Base-by-base conservation (phyloP, 2,329 filamentous ascomycete genomes). In the Clonostachys rhizophaga region DNA sequence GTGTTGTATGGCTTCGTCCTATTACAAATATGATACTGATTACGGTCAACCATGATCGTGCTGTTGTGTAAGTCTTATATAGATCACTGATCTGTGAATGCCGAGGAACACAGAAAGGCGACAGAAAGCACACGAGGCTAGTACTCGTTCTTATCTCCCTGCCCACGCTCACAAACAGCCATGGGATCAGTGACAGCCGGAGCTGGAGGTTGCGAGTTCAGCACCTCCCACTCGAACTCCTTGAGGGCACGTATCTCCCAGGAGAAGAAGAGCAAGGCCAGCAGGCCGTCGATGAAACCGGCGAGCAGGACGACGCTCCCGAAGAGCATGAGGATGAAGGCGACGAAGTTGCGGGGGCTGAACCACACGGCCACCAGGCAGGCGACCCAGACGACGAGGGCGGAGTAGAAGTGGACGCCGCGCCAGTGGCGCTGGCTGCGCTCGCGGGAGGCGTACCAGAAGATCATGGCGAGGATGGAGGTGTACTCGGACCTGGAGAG, bases 171-270 rank as follows among this genome's bases (percentile, higher is more conserved):
- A 20, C 46, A 50, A 34, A 57, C 44, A 16, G 56, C 52, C 24
- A 50, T 49, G 13, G 55, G 44, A 43, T 59, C 55, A 18, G 65
- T 30, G 24, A 30, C 24, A 30, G 24, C 66, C 5, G 58, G 61
- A 18, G 68, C 67, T 5, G 66, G 58, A 0, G 70, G 67, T 52
- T 70, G 83, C 12, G 86, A 85, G 61, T 87, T 91, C 44, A 71
- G 72, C 24, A 97, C 84, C 66, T 99, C 94, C 87, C 90, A 96
- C 62, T 94, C 83, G 68, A 97, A 97, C 70, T 99, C 94, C 58
- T 83, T 85, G 47, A 99, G 70, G 5, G 87, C 85, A 49, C 90
- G 78, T 49, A 96, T 68, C 69, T 99, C 94, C 50, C 83, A 84
- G 11, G 86, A 84, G 49, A 96, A 86, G 63, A 99, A 99, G 43